Evolutionary conservation across 2,329 filamentous ascomycete genomes (phyloP).

Genomic region (Alternaria ethzedia): DNA sequence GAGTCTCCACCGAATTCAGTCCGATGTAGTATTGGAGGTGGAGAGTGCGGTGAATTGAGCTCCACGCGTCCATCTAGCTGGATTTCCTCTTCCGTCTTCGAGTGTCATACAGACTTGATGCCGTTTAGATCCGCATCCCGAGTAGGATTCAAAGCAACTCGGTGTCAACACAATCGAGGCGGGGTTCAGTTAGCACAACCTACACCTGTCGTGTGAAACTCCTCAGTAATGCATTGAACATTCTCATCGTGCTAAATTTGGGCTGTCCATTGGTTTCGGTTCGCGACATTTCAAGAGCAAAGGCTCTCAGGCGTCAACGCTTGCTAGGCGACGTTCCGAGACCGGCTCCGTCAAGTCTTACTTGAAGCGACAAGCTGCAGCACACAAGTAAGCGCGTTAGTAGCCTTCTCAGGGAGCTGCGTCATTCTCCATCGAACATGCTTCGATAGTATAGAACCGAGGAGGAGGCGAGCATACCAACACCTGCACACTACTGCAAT

Average conservation of each 20-base stretch:
- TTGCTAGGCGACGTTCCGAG: not conserved
- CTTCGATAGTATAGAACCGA: not conserved
- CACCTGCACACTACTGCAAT: not conserved
- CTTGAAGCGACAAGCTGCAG: not conserved
- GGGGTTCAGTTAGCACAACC: not conserved
- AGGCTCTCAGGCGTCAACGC: not conserved
- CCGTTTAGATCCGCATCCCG: not conserved
- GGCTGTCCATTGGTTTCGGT: not conserved
- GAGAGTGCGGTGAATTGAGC: not conserved
- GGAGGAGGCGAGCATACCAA: not conserved
- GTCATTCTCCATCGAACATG: not conserved
- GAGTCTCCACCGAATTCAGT: not conserved
- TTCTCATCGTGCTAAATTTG: not conserved
- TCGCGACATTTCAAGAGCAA: constrained; percentile 1
- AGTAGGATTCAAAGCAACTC: not conserved
- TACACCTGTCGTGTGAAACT: not conserved
- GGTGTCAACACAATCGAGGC: not conserved
- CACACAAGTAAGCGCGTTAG: not conserved
- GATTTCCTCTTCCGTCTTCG: not conserved
- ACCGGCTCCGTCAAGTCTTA: not conserved
- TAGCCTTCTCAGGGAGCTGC: not conserved
- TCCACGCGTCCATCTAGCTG: not conserved
- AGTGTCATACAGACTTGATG: not conserved
- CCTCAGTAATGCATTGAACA: not conserved
- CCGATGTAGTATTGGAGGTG: not conserved